A percentile compares a stretch with the other conserved stretches of the same genome.
Evolutionary conservation across 306 rosid genomes (phyloP).

Genomic region (Vachellia collinsii): DNA sequence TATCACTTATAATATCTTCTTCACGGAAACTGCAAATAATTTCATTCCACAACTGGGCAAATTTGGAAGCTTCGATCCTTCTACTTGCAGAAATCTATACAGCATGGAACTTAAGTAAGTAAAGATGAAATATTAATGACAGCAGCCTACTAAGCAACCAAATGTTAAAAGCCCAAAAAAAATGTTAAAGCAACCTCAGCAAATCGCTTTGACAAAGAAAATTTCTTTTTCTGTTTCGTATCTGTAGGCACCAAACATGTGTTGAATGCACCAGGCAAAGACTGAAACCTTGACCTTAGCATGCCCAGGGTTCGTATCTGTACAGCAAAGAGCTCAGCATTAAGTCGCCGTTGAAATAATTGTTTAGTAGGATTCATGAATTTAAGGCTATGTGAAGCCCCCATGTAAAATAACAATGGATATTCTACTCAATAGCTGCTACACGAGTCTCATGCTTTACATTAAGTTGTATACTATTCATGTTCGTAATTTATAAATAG

Average conservation of each 20-base stretch:
- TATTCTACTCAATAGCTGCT: conserved; percentile 16
- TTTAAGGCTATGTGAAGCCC: conserved; percentile 28
- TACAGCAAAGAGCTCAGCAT: conserved; percentile 33
- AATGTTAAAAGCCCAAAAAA: not conserved
- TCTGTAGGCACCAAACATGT: conserved; percentile 91
- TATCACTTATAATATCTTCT: conserved; percentile 89
- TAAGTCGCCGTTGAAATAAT: conserved; percentile 20
- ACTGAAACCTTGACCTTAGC: conserved; percentile 95
- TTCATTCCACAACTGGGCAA: conserved; percentile 97
- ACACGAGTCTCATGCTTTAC: not conserved
- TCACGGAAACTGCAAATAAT: conserved; percentile 96
- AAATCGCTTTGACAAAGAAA: conserved; percentile 81
- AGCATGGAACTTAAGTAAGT: conserved; percentile 30
- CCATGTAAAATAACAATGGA: conserved; percentile 9
- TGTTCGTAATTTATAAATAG: not conserved
- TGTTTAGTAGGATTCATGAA: conserved; percentile 17
- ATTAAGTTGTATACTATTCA: not conserved
- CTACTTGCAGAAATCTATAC: conserved; percentile 77
- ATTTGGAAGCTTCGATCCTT: conserved; percentile 98
- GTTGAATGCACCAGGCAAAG: conserved; percentile 96
- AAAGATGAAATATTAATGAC: conserved; percentile 25
- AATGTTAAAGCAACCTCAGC: conserved; percentile 67
- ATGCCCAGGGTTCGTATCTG: conserved; percentile 94
- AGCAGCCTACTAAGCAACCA: conserved; percentile 31
- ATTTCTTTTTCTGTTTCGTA: conserved; percentile 68